Evolutionary conservation across 1,284 basidiomycete genomes (phyloP).

Genomic region (Sporisorium reilianum): DNA sequence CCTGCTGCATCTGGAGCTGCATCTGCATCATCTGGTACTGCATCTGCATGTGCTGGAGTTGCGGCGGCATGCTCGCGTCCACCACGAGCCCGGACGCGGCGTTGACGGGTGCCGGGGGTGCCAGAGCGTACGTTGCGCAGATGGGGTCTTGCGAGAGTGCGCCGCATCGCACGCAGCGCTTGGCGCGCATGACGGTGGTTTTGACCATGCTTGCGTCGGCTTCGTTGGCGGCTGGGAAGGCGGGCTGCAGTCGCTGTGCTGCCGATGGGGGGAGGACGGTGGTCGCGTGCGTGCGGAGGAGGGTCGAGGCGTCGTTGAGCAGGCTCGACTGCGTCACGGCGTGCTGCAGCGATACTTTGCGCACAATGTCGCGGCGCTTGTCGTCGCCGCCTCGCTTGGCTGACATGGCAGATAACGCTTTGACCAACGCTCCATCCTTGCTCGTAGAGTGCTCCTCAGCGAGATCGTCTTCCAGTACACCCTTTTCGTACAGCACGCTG

Average conservation of each 20-base stretch:
- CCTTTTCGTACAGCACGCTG: slow-evolving; percentile 33
- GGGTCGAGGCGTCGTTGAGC: slow-evolving; percentile 19
- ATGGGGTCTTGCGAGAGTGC: slow-evolving; percentile 40
- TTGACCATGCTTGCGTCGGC: slow-evolving; percentile 5
- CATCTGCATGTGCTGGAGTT: slow-evolving; percentile 34
- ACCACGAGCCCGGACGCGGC: slow-evolving; percentile 6
- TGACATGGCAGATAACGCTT: slow-evolving; percentile 29
- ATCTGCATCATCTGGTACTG: slow-evolving; percentile 31
- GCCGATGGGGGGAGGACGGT: not conserved
- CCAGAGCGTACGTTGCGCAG: slow-evolving; percentile 12
- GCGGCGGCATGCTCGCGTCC: slow-evolving; percentile 28
- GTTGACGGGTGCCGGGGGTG: not conserved
- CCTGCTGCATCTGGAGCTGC: slow-evolving; percentile 18
- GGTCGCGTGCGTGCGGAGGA: slow-evolving; percentile 9
- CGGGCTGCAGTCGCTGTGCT: not conserved
- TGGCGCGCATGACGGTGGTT: slow-evolving; percentile 27
- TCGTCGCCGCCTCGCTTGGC: slow-evolving; percentile 27
- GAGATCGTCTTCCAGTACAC: not conserved
- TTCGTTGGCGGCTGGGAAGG: not conserved
- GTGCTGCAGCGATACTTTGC: slow-evolving; percentile 29
- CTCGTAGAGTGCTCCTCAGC: not conserved
- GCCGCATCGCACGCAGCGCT: slow-evolving; percentile 36
- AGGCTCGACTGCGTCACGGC: slow-evolving; percentile 35
- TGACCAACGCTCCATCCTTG: slow-evolving; percentile 5
- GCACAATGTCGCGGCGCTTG: slow-evolving; percentile 21